Evolutionary conservation across 1,284 basidiomycete genomes (phyloP).

Genomic region (Ustilago bromivora): DNA sequence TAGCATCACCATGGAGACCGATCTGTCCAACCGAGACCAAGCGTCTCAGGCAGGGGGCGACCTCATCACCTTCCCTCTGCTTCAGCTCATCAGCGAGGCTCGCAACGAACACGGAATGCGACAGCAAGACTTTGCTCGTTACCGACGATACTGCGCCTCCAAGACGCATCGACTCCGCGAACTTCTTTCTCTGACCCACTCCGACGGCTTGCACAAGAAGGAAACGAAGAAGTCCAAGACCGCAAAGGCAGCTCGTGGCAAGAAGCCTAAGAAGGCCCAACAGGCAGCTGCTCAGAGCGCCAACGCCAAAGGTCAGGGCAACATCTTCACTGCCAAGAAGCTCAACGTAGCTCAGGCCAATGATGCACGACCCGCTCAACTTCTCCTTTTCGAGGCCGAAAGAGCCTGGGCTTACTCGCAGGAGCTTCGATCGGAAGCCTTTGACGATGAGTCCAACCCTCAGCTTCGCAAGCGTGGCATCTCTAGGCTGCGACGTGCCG

Average conservation of each 20-base stretch:
- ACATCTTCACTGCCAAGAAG: slow-evolving; percentile 77
- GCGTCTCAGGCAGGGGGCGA: slow-evolving; percentile 25
- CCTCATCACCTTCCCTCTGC: slow-evolving; percentile 73
- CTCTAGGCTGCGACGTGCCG: slow-evolving; percentile 83
- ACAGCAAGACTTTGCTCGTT: slow-evolving; percentile 86
- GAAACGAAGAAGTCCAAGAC: slow-evolving; percentile 39
- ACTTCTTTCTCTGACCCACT: slow-evolving; percentile 82
- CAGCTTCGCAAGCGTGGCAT: slow-evolving; percentile 80
- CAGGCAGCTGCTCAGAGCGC: slow-evolving; percentile 58
- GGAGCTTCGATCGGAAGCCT: slow-evolving; percentile 77
- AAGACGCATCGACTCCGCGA: slow-evolving; percentile 88
- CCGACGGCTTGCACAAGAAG: slow-evolving; percentile 42
- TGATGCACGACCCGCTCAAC: slow-evolving; percentile 70
- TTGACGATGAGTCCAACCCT: slow-evolving; percentile 74
- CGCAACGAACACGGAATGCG: slow-evolving; percentile 89
- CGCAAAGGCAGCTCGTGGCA: slow-evolving; percentile 36
- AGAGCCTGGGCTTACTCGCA: slow-evolving; percentile 91
- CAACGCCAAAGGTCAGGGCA: slow-evolving; percentile 77
- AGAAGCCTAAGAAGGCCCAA: slow-evolving; percentile 56
- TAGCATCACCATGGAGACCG: slow-evolving; percentile 36
- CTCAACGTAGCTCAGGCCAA: slow-evolving; percentile 55
- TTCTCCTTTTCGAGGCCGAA: slow-evolving; percentile 88
- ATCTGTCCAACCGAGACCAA: slow-evolving; percentile 34
- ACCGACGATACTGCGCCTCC: slow-evolving; percentile 88
- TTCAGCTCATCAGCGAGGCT: slow-evolving; percentile 87